Evolutionary conservation across 805 yeast species (phyloP).

Genomic region (Candida coleopterorum): DNA sequence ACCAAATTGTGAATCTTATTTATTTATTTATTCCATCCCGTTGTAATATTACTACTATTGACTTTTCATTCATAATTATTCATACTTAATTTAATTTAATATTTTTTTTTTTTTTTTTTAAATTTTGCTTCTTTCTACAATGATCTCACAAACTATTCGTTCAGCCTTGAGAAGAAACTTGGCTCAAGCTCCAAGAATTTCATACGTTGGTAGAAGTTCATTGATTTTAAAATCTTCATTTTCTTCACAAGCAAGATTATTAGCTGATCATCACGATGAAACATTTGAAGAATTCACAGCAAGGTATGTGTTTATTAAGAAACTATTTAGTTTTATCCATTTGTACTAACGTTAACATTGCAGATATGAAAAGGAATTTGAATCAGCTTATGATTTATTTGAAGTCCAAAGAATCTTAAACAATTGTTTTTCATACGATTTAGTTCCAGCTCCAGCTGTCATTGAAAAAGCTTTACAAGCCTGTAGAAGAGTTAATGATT

Average conservation of each 20-base stretch:
- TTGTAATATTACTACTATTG: neutral
- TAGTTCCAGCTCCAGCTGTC: conserved; percentile 97
- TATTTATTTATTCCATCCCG: too few species aligned
- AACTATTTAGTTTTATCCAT: too few species aligned
- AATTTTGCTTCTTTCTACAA: too few species aligned
- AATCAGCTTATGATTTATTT: conserved; percentile 46
- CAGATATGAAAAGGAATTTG: conserved; percentile 93
- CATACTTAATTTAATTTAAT: too few species aligned
- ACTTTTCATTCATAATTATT: too few species aligned
- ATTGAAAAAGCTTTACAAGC: conserved; percentile 95
- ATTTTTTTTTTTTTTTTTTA: too few species aligned
- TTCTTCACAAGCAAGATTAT: conserved; percentile 48
- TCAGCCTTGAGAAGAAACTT: conserved; percentile 35
- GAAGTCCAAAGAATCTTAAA: conserved; percentile 80
- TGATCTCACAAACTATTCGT: conserved; percentile 40
- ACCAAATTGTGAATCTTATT: too few species aligned
- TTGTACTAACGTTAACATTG: conserved; percentile 20
- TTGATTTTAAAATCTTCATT: conserved; percentile 8
- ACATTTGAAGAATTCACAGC: conserved; percentile 91
- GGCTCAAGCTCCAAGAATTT: conserved; percentile 23
- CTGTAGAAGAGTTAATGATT: conserved; percentile 97
- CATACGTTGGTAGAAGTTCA: conserved; percentile 17
- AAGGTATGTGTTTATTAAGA: conserved; percentile 46
- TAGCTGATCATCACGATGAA: conserved; percentile 86
- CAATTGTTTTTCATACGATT: conserved; percentile 97